Base-by-base conservation (phyloP, 1,284 basidiomycete genomes). In the Ceratobasidium theobromae region DNA sequence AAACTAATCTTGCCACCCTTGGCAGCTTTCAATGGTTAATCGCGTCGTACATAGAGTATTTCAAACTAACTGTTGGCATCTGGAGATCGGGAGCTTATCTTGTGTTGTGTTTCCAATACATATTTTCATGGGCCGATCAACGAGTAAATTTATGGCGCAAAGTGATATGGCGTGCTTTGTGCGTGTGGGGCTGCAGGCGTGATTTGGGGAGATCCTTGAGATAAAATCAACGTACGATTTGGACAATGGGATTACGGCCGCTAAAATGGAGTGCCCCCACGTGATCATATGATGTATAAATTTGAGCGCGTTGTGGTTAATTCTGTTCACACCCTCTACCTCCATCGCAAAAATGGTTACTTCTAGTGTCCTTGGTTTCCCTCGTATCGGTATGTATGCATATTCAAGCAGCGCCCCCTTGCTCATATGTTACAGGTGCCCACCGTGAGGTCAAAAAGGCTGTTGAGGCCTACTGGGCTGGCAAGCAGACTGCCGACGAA, bases 371-470 rank as follows among this genome's bases (percentile, higher is more conserved):
- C 89, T 98, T 75, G 97, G 97, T 76, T 98, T 95, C 82, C 96
- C 96, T 76, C 92, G 96, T 76, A 97, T 99, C 79, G 95, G 95
- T 89, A 73, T 73, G 82, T 76, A 53, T 51, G 33, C n/a, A 4
- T 4, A 2, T 16, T 21, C 18, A 3, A n/a, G 14, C 18, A 30
- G 1, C 5, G n/a, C 14, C 9, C 45, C 54, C 25, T 8, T 23
- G 14, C 45, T 40, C 8, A 46, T 14, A n/a, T 23, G 49, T 12
- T 60, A 12, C 68, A 91, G 93, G 93, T 81, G 88, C 89, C 68
- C 90, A 94, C 82, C 92, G 95, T 82, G 95, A 98, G 82, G 87
- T 97, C 73, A 99, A 99, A 84, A 99, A 99, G 83, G 95, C 95
- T 72, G 91, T 96, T 74, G 95, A 98, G 80, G 88, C 91, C 71